phyloP scores from a whole-genome alignment of 768 basidiomycete species.

The Tricholoma sp. region DNA sequence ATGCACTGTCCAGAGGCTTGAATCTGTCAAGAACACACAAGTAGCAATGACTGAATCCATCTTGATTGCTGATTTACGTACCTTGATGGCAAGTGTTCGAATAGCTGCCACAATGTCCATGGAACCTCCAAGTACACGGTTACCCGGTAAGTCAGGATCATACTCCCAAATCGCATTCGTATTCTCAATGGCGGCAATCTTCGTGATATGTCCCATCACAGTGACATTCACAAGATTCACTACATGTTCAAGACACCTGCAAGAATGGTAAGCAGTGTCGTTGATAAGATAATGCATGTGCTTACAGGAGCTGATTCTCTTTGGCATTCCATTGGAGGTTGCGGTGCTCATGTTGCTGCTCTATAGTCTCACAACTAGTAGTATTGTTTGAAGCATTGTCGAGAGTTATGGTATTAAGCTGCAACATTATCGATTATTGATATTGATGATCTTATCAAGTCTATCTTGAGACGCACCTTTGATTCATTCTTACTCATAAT shows the following conservation, averaged over 20 bases:
- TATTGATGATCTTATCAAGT: background rate
- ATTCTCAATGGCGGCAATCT: background rate
- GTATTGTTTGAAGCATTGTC: constrained; percentile 22
- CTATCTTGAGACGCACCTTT: background rate
- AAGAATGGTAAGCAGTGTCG: background rate
- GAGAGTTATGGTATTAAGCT: constrained; percentile 10
- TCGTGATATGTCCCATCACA: background rate
- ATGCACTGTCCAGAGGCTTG: too few species aligned
- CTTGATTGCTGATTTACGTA: background rate
- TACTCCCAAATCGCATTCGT: background rate
- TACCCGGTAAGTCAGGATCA: background rate
- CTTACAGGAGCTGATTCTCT: constrained; percentile 11
- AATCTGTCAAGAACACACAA: constrained; percentile 9
- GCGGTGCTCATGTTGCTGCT: constrained; percentile 7
- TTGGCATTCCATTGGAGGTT: constrained; percentile 8
- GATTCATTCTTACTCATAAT: background rate
- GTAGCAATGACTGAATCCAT: background rate
- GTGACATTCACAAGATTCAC: background rate
- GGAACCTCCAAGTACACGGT: background rate
- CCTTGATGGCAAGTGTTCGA: too few species aligned
- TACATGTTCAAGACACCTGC: background rate
- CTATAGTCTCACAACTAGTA: constrained; percentile 12
- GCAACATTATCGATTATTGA: background rate
- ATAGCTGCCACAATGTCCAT: too few species aligned
- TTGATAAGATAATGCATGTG: background rate